Evolutionary conservation across 106 monocot genomes (phyloP), one percentile per base, ranked within the genome.

Genomic region (Phalaenopsis equestris): DNA sequence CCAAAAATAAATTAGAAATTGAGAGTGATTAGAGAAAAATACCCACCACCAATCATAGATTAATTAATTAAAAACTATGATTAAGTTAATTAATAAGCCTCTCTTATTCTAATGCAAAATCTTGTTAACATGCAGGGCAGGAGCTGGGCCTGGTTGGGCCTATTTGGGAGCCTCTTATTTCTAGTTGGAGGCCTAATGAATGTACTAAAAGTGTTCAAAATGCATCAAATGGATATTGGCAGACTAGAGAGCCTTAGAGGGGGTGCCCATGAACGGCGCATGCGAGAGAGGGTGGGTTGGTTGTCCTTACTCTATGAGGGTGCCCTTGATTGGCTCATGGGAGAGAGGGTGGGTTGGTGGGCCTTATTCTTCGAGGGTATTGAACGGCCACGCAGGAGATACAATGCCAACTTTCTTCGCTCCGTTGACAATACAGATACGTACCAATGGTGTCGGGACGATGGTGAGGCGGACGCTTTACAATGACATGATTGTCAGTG

Each of bases 181-280:
- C 61, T 96, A 14, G 49, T 87, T 1, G 96, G 91, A 2, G 90
- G 91, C 4, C 15, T 96, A 15, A 1, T 94, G 77, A 91, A 96
- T 67, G 84, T 90, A 42, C 79, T 86, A 15, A 96, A 92, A 68
- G 96, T 96, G 79, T 96, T 90, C 87, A 94, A 92, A 87, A 89
- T 90, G 90, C 93, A 92, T 73, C 93, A 90, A 67, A 90, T 87
- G 88, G 91, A 91, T 10, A 87, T 85, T 3, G 10, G 37, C 8
- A 80, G 87, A 76, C 83, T 96, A 16, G 96, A 96, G 85, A 96
- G 87, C 78, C 91, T 96, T 52, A 84, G 92, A 8, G 96, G 96
- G 0, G 87, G 90, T 30, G 30, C 30, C 30, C 30, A 30, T 30
- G 30, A 30, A 30, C 30, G 30, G 30, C 30, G 0, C 30, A 30